These are phyloP conservation scores for Populus hybrid DNA, from an alignment of 441 rosid genomes.

Conservation along the genomic window DNA sequence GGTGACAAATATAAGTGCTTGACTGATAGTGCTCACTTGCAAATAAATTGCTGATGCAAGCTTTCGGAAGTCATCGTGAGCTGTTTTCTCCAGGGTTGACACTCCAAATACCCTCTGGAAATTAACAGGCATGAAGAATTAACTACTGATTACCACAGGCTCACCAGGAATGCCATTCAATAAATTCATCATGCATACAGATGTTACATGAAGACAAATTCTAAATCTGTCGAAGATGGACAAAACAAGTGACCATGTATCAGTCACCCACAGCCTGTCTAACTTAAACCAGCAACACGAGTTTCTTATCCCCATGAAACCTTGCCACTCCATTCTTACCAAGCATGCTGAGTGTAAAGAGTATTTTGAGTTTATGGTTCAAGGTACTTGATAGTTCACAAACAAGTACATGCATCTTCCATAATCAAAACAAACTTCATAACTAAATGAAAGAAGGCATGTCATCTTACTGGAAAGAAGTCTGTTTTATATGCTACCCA, in stretches of 20 bases:
- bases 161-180: not conserved
- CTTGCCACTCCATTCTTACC: not conserved
- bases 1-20: constrained; percentile 96
- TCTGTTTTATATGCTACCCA: constrained; percentile 92
- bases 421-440: constrained; percentile 4
- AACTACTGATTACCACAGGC: constrained; percentile 5
- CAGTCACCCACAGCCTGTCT: not conserved
- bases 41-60: constrained; percentile 93
- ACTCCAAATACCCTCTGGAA: constrained; percentile 78
- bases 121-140: constrained; percentile 14
- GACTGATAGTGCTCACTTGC: constrained; percentile 98
- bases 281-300: not conserved
- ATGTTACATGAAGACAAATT: not conserved
- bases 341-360: not conserved
- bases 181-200: not conserved
- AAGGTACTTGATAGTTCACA: not conserved
- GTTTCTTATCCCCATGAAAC: not conserved
- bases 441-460: constrained; percentile 5
- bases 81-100: constrained; percentile 78
- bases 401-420: not conserved
- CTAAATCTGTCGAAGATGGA: not conserved
- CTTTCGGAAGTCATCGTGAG: constrained; percentile 83
- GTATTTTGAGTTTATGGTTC: too few species aligned
- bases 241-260: not conserved
- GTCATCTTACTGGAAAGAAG: constrained; percentile 75